Evolutionary conservation across 768 basidiomycete species (phyloP), one percentile per base, ranked within the genome.

Genomic region (Phaeotremella skinneri): DNA sequence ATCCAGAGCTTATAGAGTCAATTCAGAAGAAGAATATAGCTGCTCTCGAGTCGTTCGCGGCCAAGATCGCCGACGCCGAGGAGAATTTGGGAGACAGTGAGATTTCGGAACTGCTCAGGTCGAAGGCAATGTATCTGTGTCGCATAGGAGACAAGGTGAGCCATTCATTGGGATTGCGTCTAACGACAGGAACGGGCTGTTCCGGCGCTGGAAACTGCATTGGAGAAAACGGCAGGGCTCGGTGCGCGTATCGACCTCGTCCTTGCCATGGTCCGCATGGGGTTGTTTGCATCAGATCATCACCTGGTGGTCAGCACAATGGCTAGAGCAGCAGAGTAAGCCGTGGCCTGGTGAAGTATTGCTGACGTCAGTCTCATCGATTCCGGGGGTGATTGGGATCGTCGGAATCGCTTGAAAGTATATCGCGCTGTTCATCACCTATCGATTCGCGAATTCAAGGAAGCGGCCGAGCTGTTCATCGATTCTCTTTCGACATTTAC

Each of bases 311-410:
- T 82, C 0, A 72, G 81, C 37, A 84, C 90, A 66, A 84, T 97
- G 47, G 80, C 83, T 27, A 85, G 87, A 67, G 93, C 93, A 0
- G 88, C 90, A 68, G 83, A 85, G 89, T 91, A 58, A 62, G 86
- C 25, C 2, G 23, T 32, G n/a, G 2, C 27, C n/a, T 25, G 37
- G 17, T 43, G 17, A 25, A 4, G 4, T 13, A 21, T 34, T 48
- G 30, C 53, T 58, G 49, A 41, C 30, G 41, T 20, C 71, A 92
- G 90, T 55, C 81, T 96, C 42, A 88, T 96, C 54, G 92, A 97
- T 68, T 84, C 91, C 75, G 94, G 94, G 0, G 94, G 94, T 45
- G 94, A 99, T 79, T 99, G 94, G 94, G 94, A 99, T 76, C 82
- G 94, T 54, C 85, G 92, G 37, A 99, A 97, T 77, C 84, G 94